phyloP scores from a whole-genome alignment of 768 basidiomycete genomes.

The Mycena galericulata region DNA sequence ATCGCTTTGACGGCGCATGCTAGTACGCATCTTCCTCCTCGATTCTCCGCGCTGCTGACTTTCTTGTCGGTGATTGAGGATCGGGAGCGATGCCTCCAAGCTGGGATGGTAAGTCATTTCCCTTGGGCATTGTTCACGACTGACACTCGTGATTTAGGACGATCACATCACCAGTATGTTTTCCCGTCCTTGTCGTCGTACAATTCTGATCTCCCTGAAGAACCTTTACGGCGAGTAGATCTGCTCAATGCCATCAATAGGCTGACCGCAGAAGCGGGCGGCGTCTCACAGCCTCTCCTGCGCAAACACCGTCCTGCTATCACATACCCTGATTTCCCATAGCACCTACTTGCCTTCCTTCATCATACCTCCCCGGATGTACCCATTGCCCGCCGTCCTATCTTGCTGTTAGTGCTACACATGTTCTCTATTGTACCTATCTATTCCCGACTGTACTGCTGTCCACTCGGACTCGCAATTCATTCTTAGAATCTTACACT shows the following conservation, averaged over 20 bases:
- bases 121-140: background rate
- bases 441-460: too few relatives aligned
- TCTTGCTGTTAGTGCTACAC: too few relatives aligned
- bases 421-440: too few relatives aligned
- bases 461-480: too few relatives aligned
- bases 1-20: slow-evolving; percentile 98
- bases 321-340: too few relatives aligned
- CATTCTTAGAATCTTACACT: too few relatives aligned
- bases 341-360: too few relatives aligned
- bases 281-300: too few relatives aligned
- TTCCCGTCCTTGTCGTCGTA: background rate
- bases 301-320: too few relatives aligned
- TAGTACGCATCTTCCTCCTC: slow-evolving; percentile 67
- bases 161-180: slow-evolving; percentile 65
- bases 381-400: too few relatives aligned
- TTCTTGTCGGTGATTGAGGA: slow-evolving; percentile 83
- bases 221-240: slow-evolving; percentile 84
- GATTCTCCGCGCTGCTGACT: background rate
- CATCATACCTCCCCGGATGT: too few relatives aligned
- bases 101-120: slow-evolving; percentile 63
- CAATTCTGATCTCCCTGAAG: slow-evolving; percentile 49
- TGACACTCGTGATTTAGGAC: slow-evolving; percentile 35
- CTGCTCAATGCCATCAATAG: slow-evolving; percentile 86
- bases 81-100: slow-evolving; percentile 78
- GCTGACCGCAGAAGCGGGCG: slow-evolving; percentile 74